A percentile compares a stretch with the other conserved stretches of the same genome.
Conservation (phyloP, 2,329 filamentous ascomycete species). For the Neurospora sp. region DNA sequence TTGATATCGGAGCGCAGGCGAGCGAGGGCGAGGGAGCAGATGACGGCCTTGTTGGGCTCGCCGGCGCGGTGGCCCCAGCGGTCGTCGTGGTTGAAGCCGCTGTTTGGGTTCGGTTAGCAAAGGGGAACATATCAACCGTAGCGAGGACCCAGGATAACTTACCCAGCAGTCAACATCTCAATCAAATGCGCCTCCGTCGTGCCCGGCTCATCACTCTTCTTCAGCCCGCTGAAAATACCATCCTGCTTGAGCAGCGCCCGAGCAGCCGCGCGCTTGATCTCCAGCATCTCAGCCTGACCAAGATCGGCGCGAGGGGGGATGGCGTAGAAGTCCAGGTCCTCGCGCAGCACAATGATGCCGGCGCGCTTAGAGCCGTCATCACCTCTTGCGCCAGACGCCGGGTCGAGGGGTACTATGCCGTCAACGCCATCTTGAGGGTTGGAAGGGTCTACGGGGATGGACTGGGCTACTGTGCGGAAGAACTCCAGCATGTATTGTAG, state of each 20-base stretch:
- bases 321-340: conserved; percentile 95
- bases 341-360: conserved; percentile 91
- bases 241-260: conserved; percentile 78
- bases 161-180: conserved; percentile 98
- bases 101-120: conserved; percentile 25
- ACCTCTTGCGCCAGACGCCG: conserved; percentile 42
- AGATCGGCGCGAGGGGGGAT: conserved; percentile 85
- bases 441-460: conserved; percentile 71
- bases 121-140: no score
- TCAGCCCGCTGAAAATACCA: conserved; percentile 91
- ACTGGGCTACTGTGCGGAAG: conserved; percentile 90
- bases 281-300: conserved; percentile 81
- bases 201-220: conserved; percentile 89
- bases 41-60: conserved; percentile 96
- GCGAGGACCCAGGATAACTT: conserved; percentile 24
- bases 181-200: conserved; percentile 98
- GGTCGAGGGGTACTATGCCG: conserved; percentile 57
- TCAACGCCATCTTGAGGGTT: conserved; percentile 51
- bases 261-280: conserved; percentile 87
- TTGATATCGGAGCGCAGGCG: conserved; percentile 87
- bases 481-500: conserved; percentile 99
- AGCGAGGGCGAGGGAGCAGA: conserved; percentile 90
- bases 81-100: conserved; percentile 94
- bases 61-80: conserved; percentile 93
- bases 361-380: conserved; percentile 82